Base-by-base conservation (phyloP, 1,284 basidiomycete genomes). In the Dichomitus squalens region DNA sequence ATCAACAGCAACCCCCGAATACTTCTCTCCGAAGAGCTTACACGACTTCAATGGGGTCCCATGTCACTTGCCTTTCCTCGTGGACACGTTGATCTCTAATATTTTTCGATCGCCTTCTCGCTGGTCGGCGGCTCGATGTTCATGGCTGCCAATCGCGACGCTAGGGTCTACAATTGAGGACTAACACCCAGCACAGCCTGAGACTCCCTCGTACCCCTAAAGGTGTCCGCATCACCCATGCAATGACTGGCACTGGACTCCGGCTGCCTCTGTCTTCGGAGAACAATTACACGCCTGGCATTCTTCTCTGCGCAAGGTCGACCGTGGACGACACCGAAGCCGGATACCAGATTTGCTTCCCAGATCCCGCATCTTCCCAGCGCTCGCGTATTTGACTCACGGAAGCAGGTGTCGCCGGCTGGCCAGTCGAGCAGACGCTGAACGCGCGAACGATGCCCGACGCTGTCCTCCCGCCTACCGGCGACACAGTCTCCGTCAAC, bases 221-320 rank as follows among this genome's bases (percentile, higher is more conserved):
- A 61, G 87, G 85, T 34, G 85, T 93, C 12, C 87, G 88, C 18
- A 83, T 93, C 34, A 92, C 90, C 0, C 94, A 94, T 70, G 92
- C 92, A 0, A 90, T 90, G 84, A 79, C 88, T 18, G 90, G 87
- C 20, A 87, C 87, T 9, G 88, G 77, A 3, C 68, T 90, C 20
- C 77, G 94, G 18, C 81, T 94, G 2, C 91, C 92, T 7, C 75
- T 94, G 5, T 81, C 79, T 2, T 80, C 83, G 5, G 77, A 79
- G 14, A 86, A 87, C 66, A 69, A 79, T 57, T 93, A 90, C 64
- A 76, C 77, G 3, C 81, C 92, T 0, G 87, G 90, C 64, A 75
- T 95, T 35, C 75, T 95, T 16, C 72, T 94, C 29, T 94, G 92
- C 57, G 92, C 92, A 18, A 92, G 92, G 8, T 92, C 90, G 1